Evolutionary conservation across 495 filamentous ascomycete species (phyloP).

Genomic region (Aspergillus carlsbadensis): DNA sequence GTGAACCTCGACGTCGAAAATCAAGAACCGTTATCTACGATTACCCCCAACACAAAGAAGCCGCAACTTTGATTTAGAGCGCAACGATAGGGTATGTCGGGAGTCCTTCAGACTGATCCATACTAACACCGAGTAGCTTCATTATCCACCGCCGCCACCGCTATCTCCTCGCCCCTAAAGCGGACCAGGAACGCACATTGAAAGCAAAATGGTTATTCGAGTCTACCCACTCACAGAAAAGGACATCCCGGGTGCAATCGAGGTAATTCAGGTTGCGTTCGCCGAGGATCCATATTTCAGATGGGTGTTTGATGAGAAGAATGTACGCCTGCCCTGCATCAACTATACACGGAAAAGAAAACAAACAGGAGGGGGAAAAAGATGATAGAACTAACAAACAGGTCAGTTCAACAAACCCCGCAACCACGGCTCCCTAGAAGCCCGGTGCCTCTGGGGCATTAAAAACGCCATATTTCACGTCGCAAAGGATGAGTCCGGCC

Average conservation of each 20-base stretch:
- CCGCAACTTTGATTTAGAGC: too few species aligned
- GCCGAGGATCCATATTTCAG: conserved; percentile 65
- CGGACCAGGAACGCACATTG: not conserved
- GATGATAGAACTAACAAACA: conserved; percentile 1
- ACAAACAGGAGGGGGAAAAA: not conserved
- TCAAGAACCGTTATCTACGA: too few species aligned
- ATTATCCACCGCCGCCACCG: not conserved
- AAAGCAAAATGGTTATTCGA: conserved; percentile 49
- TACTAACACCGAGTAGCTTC: not conserved
- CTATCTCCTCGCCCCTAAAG: not conserved
- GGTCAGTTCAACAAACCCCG: conserved; percentile 45
- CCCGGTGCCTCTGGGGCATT: conserved; percentile 63
- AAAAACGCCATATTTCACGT: conserved; percentile 62
- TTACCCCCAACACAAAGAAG: too few species aligned
- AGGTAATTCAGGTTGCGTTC: conserved; percentile 58
- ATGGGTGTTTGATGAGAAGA: conserved; percentile 57
- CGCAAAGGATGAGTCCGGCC: conserved; percentile 42
- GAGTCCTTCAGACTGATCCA: too few species aligned
- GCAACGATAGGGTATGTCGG: not conserved
- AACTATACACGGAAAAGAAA: not conserved
- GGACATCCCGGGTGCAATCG: conserved; percentile 61
- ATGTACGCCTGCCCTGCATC: conserved; percentile 37
- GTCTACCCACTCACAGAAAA: conserved; percentile 53
- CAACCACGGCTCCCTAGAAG: conserved; percentile 46
- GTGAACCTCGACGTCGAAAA: too few species aligned